Percentiles rank a stretch among this genome's conserved stretches.
Conservation (phyloP, 192 early-diverging fungal species). For the Backusella westeae region DNA sequence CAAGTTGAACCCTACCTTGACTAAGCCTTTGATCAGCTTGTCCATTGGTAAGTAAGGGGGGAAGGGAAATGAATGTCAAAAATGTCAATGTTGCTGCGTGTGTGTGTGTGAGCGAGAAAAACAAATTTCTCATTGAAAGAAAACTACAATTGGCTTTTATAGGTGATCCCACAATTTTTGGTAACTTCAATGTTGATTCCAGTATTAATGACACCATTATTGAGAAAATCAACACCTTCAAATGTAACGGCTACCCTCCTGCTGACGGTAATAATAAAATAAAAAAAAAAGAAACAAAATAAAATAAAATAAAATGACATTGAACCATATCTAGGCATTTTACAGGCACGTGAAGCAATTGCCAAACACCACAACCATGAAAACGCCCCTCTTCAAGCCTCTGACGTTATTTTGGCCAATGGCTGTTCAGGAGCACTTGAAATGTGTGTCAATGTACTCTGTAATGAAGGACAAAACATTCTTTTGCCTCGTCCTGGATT, state of each 20-base stretch:
- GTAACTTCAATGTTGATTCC: slow-evolving; percentile 83
- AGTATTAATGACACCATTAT: slow-evolving; percentile 70
- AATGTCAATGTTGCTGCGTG: neutral
- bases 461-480: slow-evolving; percentile 82
- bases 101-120: too few species aligned
- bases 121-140: neutral
- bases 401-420: slow-evolving; percentile 80
- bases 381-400: slow-evolving; percentile 66
- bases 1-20: slow-evolving; percentile 58
- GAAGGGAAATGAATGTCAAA: neutral
- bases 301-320: neutral
- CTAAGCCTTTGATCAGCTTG: slow-evolving; percentile 64
- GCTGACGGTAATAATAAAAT: slow-evolving; percentile 55
- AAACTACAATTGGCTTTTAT: slow-evolving; percentile 5
- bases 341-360: slow-evolving; percentile 69
- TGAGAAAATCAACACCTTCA: slow-evolving; percentile 62
- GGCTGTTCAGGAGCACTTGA: slow-evolving; percentile 78
- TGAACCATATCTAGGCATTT: slow-evolving; percentile 32
- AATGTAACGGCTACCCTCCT: slow-evolving; percentile 82
- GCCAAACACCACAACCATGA: slow-evolving; percentile 66
- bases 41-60: slow-evolving; percentile 43
- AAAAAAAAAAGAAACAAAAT: neutral
- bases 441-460: slow-evolving; percentile 69
- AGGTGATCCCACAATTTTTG: slow-evolving; percentile 88
- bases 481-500: slow-evolving; percentile 84